Conservation (phyloP, 2,329 filamentous ascomycete genomes). For the Chaetomiaceae sp. region DNA sequence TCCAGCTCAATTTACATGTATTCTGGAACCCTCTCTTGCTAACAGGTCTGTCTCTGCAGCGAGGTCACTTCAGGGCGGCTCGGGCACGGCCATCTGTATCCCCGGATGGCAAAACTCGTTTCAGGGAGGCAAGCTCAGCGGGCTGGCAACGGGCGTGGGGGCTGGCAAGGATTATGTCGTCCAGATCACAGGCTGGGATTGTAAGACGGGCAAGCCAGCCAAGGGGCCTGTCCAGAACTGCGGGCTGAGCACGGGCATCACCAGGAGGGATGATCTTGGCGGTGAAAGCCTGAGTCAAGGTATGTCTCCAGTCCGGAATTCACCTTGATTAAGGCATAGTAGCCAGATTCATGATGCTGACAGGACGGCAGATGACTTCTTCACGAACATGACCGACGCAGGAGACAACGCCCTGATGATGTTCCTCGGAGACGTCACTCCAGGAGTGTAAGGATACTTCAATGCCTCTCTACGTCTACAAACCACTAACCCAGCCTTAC, state of each 20-base stretch:
- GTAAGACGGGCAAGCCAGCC: not conserved
- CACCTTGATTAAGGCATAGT: too few species aligned
- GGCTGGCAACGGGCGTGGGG: not conserved
- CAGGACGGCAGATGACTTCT: too few species aligned
- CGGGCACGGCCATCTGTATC: not conserved
- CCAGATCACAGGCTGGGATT: not conserved
- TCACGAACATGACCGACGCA: too few species aligned
- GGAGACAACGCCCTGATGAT: too few species aligned
- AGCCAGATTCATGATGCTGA: too few species aligned
- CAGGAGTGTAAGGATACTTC: too few species aligned
- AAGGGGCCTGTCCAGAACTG: not conserved
- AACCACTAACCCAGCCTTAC: too few species aligned
- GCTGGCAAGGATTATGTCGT: not conserved
- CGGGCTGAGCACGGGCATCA: not conserved
- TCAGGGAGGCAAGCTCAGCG: not conserved
- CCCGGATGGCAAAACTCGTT: not conserved
- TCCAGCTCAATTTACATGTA: too few species aligned
- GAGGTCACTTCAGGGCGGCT: not conserved
- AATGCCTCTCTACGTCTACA: too few species aligned
- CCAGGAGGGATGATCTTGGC: not conserved
- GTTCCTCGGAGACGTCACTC: too few species aligned
- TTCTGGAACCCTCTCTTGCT: not conserved
- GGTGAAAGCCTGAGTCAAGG: too few species aligned
- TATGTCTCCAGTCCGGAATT: too few species aligned
- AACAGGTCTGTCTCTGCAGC: not conserved